Base-by-base conservation (phyloP, 2,329 filamentous ascomycete species). In the Ceratocystis smalleyi region DNA sequence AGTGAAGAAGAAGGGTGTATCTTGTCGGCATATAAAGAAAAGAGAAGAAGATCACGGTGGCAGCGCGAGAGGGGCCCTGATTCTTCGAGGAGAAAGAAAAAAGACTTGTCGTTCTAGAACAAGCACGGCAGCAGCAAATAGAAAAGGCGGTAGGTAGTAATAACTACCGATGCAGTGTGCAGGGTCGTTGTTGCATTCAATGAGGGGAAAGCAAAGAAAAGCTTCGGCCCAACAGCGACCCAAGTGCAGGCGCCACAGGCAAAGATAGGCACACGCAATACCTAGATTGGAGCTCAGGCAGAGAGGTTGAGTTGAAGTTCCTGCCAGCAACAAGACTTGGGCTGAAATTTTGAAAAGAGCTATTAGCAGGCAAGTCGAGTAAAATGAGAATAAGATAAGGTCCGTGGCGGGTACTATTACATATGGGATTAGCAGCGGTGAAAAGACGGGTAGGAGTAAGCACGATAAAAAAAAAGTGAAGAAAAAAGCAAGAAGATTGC, bases 171-270 rank as follows among this genome's bases (percentile, higher is more conserved):
- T 10, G 27, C 19, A n/a, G 54, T n/a, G 24, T 57, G 54, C 54
- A 57, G 27, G 15, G 32, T 17, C 15, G 15, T 57, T 17, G 54
- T 57, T 57, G 54, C 54, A 57, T 57, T 57, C 54, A 57, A 35
- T 57, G 54, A 57, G 54, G 54, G 54, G 54, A 57, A 57, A 30
- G 24, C 30, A 57, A 19, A n/a, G 32, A 35, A 51, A 57, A 57
- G 54, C 54, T 57, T 57, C 17, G 30, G 54, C 54, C 54, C 27
- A 57, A 57, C 54, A 57, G 12, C n/a, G 54, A 35, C 17, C 54
- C 54, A 35, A 57, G 54, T 57, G 54, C 32, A 32, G 30, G 27
- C 24, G 35, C 35, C 35, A 40, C 24, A 57, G 54, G 32, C 22
- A 55, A 24, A 55, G 51, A 55, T 55, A 30, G 24, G 30, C 54